Evolutionary conservation across 2,329 filamentous ascomycete genomes (phyloP).

Genomic region (Hypoxylon sp.): DNA sequence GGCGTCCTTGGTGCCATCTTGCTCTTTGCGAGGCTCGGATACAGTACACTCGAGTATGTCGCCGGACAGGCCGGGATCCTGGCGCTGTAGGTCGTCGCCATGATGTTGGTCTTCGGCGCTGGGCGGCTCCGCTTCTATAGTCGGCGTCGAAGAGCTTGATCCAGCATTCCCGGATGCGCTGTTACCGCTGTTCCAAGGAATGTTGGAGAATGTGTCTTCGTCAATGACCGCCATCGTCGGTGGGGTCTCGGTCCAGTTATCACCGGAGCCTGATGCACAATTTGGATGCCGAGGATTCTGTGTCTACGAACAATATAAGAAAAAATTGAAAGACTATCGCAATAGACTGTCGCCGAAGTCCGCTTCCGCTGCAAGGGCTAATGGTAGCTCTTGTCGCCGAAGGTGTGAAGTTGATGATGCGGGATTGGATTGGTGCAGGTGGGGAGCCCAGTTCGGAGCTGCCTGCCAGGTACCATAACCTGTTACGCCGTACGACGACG

Average conservation of each 20-base stretch:
- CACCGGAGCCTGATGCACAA: constrained; percentile 22
- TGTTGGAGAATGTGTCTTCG: constrained; percentile 82
- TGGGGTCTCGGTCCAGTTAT: constrained; percentile 32
- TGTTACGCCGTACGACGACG: constrained; percentile 29
- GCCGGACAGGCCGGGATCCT: constrained; percentile 72
- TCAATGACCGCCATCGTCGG: constrained; percentile 64
- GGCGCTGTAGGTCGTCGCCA: constrained; percentile 62
- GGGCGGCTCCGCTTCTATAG: constrained; percentile 51
- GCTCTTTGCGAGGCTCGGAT: constrained; percentile 89
- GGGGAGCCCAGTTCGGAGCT: constrained; percentile 29
- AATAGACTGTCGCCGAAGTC: constrained; percentile 1
- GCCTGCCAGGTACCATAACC: constrained; percentile 16
- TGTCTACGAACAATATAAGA: constrained; percentile 4
- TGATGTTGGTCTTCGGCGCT: constrained; percentile 57
- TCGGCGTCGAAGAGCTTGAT: constrained; percentile 46
- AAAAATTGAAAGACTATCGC: neutral
- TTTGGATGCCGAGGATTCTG: constrained; percentile 13
- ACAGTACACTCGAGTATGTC: constrained; percentile 89
- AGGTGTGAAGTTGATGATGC: constrained; percentile 36
- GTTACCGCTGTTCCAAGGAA: constrained; percentile 81
- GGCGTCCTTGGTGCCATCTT: constrained; percentile 94
- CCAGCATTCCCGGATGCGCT: constrained; percentile 57
- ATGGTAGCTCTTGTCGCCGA: constrained; percentile 11
- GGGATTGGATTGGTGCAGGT: constrained; percentile 34
- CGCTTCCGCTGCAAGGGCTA: constrained; percentile 12